Conservation (phyloP, 352 stramenopile genomes). For the Phytophthora quininea region DNA sequence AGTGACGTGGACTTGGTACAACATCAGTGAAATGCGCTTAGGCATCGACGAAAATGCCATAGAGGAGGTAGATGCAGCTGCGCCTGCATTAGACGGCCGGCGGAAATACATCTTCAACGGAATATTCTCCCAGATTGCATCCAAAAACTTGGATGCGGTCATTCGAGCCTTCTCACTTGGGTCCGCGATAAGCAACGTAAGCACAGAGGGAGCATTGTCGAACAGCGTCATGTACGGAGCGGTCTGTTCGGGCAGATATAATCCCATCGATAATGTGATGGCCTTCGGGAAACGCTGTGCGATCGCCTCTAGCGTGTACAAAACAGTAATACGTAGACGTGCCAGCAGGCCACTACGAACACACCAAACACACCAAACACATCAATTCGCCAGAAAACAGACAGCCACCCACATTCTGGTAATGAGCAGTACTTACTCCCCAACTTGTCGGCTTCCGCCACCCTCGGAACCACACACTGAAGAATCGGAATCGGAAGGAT, state of each 20-base stretch:
- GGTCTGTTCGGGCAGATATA: slow-evolving; percentile 84
- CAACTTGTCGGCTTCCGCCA: slow-evolving; percentile 37
- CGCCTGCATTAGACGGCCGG: slow-evolving; percentile 45
- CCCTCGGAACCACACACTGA: slow-evolving; percentile 72
- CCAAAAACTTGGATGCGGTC: slow-evolving; percentile 77
- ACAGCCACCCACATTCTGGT: background rate
- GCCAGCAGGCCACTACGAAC: slow-evolving; percentile 63
- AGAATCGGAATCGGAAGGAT: slow-evolving; percentile 73
- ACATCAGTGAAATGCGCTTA: slow-evolving; percentile 82
- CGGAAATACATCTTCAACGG: slow-evolving; percentile 85
- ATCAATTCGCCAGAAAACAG: background rate
- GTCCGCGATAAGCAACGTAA: slow-evolving; percentile 80
- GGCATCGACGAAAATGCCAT: slow-evolving; percentile 87
- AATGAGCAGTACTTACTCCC: slow-evolving; percentile 49
- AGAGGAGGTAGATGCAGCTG: slow-evolving; percentile 38
- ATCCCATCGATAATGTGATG: slow-evolving; percentile 78
- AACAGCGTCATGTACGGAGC: slow-evolving; percentile 87
- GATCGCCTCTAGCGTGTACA: slow-evolving; percentile 76
- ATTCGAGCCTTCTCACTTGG: slow-evolving; percentile 78
- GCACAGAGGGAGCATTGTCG: slow-evolving; percentile 71
- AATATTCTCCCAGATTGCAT: slow-evolving; percentile 85
- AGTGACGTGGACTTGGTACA: slow-evolving; percentile 84
- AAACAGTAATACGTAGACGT: slow-evolving; percentile 72
- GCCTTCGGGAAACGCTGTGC: slow-evolving; percentile 67
- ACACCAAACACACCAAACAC: background rate